Evolutionary conservation across 345 rosid species (phyloP).

Genomic region (Physaria fendleri): DNA sequence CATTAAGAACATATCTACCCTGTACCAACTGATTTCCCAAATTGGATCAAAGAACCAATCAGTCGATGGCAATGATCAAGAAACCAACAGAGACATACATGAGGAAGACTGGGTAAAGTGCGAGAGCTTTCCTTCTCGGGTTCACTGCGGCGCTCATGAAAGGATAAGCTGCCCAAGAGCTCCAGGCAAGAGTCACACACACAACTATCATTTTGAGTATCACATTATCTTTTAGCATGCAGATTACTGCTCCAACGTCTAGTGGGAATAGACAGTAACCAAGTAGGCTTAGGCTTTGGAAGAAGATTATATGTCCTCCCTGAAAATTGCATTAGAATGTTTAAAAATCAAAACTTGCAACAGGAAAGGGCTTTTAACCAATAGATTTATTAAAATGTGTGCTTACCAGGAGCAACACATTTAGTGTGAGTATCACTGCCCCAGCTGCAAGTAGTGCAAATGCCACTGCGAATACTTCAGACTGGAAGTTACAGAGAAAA

Average conservation of each 20-base stretch:
- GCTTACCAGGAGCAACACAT: slow-evolving; percentile 92
- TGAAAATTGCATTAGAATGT: too few species aligned
- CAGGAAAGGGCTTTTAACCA: too few species aligned
- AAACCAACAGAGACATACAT: slow-evolving; percentile 91
- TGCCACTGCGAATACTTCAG: slow-evolving; percentile 96
- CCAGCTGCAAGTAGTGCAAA: slow-evolving; percentile 94
- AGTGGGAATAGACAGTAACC: slow-evolving; percentile 84
- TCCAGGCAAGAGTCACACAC: slow-evolving; percentile 69
- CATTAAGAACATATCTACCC: slow-evolving; percentile 23
- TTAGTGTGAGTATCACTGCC: slow-evolving; percentile 85
- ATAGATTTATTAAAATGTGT: too few species aligned
- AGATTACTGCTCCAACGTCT: slow-evolving; percentile 74
- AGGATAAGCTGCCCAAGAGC: slow-evolving; percentile 95
- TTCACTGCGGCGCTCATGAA: slow-evolving; percentile 91
- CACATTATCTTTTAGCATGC: slow-evolving; percentile 73
- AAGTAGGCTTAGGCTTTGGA: slow-evolving; percentile 74
- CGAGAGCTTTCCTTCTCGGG: slow-evolving; percentile 76
- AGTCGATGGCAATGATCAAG: slow-evolving; percentile 81
- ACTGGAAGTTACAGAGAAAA: slow-evolving; percentile 36
- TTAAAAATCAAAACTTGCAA: too few species aligned
- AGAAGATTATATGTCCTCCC: slow-evolving; percentile 91
- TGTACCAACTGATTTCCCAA: slow-evolving; percentile 2
- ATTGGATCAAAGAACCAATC: too few species aligned
- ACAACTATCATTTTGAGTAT: slow-evolving; percentile 65
- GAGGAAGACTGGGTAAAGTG: slow-evolving; percentile 78